phyloP scores from a whole-genome alignment of 2,329 filamentous ascomycete genomes.

The Fusarium sambucinum region DNA sequence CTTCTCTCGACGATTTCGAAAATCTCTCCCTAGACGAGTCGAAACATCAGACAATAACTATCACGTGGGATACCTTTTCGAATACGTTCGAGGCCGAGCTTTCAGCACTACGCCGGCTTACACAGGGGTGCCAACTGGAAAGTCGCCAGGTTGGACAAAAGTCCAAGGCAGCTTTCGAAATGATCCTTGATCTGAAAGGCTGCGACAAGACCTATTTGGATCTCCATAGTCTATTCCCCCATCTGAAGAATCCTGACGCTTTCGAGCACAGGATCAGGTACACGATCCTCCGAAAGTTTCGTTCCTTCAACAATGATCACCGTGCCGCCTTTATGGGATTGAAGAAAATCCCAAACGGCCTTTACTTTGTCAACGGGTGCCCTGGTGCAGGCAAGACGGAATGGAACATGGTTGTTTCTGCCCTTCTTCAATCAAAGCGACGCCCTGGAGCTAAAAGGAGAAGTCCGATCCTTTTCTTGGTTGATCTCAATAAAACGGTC shows the following conservation, averaged over 20 bases:
- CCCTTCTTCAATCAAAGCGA: constrained; percentile 53
- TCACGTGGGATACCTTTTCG: constrained; percentile 47
- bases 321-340: constrained; percentile 53
- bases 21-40: constrained; percentile 31
- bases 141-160: constrained; percentile 19
- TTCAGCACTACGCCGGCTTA: constrained; percentile 48
- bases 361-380: constrained; percentile 61
- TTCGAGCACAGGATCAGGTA: constrained; percentile 39
- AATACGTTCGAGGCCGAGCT: constrained; percentile 53
- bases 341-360: constrained; percentile 55
- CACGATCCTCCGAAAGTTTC: constrained; percentile 48
- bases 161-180: constrained; percentile 49
- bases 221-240: constrained; percentile 50
- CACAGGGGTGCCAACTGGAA: constrained; percentile 33
- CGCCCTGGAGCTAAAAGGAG: constrained; percentile 38
- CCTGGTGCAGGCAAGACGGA: constrained; percentile 63
- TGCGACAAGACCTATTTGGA: constrained; percentile 40
- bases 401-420: constrained; percentile 59
- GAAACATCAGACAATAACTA: constrained; percentile 42
- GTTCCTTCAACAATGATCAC: constrained; percentile 56
- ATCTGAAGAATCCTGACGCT: constrained; percentile 49
- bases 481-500: constrained; percentile 62
- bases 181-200: constrained; percentile 50
- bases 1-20: constrained; percentile 49
- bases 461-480: constrained; percentile 58